Evolutionary conservation across 1,284 basidiomycete genomes (phyloP), one percentile per base, ranked within the genome.

Genomic region (Xanthoconium separans): DNA sequence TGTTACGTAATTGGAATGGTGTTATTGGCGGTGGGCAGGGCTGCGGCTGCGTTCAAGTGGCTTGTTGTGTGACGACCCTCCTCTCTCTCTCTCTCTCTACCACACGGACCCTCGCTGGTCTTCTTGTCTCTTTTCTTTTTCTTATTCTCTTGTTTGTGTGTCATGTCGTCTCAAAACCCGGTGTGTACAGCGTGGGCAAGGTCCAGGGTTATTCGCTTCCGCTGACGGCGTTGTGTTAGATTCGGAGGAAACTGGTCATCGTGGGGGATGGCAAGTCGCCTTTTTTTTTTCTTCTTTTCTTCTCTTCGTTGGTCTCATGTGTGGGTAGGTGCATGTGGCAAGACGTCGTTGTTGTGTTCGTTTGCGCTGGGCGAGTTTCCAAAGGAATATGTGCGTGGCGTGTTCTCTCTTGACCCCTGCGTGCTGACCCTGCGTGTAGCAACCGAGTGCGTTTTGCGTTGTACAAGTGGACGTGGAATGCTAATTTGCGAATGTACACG

Each of bases 301-400:
- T 43, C 4, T 18, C 1, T 10, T 40, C 18, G 20, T 18, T 18
- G 10, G 39, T 11, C 39, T 36, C 15, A 34, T n/a, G 41, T 13
- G 33, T 24, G 27, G 10, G 24, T 31, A 89, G 88, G 89, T 77
- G 89, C 89, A 62, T 91, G 89, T 65, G 89, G 89, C 64, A 91
- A 92, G 78, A 92, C 91, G 24, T 91, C 88, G 42, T 75, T 94
- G 46, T 74, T 94, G 39, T 91, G 87, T 67, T 91, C 93, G 22
- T 98, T 98, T 73, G 93, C 94, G 6, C 84, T 98, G 39, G 96
- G 96, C 57, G 92, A 98, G 75, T 98, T 99, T 67, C 96, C 95
- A 43, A 93, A 94, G 73, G 91, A 93, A 86, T 97, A 98, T 70
- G 95, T 92, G 70, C 65, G 87, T 55, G 46, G 34, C 2, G 30